Percentiles rank a stretch among this genome's conserved stretches.
phyloP scores from a whole-genome alignment of 768 basidiomycete genomes.

The Chalciporus chontae region DNA sequence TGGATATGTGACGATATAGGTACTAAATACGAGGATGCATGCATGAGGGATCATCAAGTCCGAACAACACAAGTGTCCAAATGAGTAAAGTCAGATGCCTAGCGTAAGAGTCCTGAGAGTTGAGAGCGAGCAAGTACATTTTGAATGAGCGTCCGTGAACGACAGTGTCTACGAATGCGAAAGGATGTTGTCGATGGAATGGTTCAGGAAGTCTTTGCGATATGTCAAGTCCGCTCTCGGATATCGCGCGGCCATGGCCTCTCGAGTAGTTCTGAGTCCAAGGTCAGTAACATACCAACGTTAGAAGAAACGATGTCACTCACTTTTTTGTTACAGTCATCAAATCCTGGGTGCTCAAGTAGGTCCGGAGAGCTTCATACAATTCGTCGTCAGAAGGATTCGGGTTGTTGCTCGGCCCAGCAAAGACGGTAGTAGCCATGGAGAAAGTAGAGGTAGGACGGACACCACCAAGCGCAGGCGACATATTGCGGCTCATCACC shows the following conservation, averaged over 20 bases:
- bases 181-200: conserved; percentile 63
- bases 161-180: conserved; percentile 43
- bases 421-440: conserved; percentile 54
- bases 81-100: neutral
- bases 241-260: conserved; percentile 59
- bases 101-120: conserved; percentile 6
- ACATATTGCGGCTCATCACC: conserved; percentile 36
- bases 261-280: conserved; percentile 50
- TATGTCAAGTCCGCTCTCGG: conserved; percentile 59
- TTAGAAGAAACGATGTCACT: conserved; percentile 19
- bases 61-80: conserved; percentile 9
- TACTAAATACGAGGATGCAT: conserved; percentile 5
- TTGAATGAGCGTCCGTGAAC: conserved; percentile 2
- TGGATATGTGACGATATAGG: conserved; percentile 7
- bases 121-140: neutral
- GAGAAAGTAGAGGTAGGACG: conserved; percentile 60
- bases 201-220: conserved; percentile 63
- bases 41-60: conserved; percentile 5
- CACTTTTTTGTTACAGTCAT: conserved; percentile 74
- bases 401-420: conserved; percentile 46
- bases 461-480: conserved; percentile 27
- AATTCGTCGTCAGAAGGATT: conserved; percentile 62
- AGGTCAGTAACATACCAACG: conserved; percentile 5
- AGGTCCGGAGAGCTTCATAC: conserved; percentile 49
- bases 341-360: conserved; percentile 62